A percentile compares a stretch with the other conserved stretches of the same genome.
Conservation (phyloP, 148 eudicot genomes). For the Pouteria glomerata region DNA sequence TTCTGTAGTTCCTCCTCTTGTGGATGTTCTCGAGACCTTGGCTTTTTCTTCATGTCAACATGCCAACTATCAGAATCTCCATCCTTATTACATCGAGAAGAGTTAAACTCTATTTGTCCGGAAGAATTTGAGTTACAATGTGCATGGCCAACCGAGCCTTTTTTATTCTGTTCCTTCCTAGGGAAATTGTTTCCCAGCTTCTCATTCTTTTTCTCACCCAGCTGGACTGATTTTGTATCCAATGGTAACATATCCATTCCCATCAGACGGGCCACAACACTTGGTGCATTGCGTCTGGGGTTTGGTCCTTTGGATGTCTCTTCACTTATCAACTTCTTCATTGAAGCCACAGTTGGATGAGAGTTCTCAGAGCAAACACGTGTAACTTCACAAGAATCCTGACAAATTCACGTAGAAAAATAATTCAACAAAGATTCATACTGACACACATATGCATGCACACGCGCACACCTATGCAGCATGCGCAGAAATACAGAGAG, state of each 20-base stretch:
- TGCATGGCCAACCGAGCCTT: conserved; percentile 26
- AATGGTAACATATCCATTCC: conserved; percentile 76
- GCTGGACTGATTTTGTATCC: conserved; percentile 33
- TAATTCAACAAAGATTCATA: neutral
- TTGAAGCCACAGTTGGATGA: conserved; percentile 52
- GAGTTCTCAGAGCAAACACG: conserved; percentile 43
- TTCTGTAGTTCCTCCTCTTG: conserved; percentile 97
- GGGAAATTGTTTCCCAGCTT: conserved; percentile 13
- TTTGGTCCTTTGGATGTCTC: conserved; percentile 55
- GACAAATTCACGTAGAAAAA: conserved; percentile 8
- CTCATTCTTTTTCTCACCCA: conserved; percentile 28
- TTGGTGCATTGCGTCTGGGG: conserved; percentile 54
- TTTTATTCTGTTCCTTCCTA: conserved; percentile 32
- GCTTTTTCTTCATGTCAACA: conserved; percentile 38
- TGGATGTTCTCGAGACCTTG: conserved; percentile 83
- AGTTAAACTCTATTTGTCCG: conserved; percentile 22
- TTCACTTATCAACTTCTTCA: conserved; percentile 67
- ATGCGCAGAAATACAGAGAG: no score
- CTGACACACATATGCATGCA: neutral
- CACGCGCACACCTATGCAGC: no score
- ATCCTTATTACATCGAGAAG: conserved; percentile 27
- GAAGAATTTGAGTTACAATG: conserved; percentile 38
- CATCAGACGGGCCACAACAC: conserved; percentile 90
- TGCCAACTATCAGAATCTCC: conserved; percentile 36
- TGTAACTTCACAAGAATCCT: conserved; percentile 32